Evolutionary conservation across 2,329 filamentous ascomycete species (phyloP), one percentile per base, ranked within the genome.

Genomic region (Coleophoma crateriformis): DNA sequence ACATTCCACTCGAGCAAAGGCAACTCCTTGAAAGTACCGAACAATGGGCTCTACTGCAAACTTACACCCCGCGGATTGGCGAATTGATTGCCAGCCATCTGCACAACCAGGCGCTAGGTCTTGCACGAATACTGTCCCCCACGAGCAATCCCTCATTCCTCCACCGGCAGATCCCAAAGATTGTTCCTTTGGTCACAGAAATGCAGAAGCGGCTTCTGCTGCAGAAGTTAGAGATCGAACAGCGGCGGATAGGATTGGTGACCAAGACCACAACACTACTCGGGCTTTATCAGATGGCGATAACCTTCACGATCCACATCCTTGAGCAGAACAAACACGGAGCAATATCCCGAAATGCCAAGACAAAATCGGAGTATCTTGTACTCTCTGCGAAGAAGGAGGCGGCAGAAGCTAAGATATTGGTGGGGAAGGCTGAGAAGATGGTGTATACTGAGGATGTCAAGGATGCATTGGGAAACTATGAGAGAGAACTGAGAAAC

Each of bases 161-260:
- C n/a, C 81, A 84, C 66, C 78, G 81, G 17, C 64, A 71, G 20
- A 75, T 84, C 45, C 69, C 78, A 1, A 66, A 70, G 15, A 67
- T 85, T 2, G 67, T 75, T 0, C 54, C 64, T 1, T 64, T 70
- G 20, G 63, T 74, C 15, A 54, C 64, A 4, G 50, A 66, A 2
- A 70, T 80, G 1, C 61, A 59, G 34, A 2, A 34, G 3, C 34
- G 43, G 2, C 51, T 78, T 3, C 70, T 71, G 2, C 72, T 70
- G 2, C 68, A 70, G 19, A 75, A 73, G 33, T 39, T 59, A 15
- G 66, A 73, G 48, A 62, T 68, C 1, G 53, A 63, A 0, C 59
- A 53, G 7, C 61, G 70, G 13, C 74, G 72, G 33, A 54, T 53
- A 4, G 56, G 55, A 32, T 57, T 72, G 37, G 62, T 72, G 15